Evolutionary conservation across 2,329 filamentous ascomycete species (phyloP).

Genomic region (Curvularia hawaiiensis): DNA sequence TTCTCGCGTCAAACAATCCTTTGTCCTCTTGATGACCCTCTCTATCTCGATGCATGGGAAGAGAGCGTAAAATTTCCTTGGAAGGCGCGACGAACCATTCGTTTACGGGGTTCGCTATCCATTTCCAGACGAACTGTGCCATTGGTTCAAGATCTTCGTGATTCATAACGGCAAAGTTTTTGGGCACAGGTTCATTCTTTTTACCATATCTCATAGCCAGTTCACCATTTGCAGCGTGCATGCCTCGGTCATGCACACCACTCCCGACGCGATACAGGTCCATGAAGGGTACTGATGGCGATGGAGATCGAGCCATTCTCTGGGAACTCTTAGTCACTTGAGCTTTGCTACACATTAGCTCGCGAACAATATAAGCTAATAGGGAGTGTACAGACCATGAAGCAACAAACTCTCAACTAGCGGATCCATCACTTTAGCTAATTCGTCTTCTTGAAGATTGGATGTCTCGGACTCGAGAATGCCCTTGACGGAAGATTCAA

Average conservation of each 20-base stretch:
- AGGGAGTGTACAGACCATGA: not conserved
- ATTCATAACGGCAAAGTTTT: not conserved
- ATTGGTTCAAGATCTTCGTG: not conserved
- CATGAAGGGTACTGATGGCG: not conserved
- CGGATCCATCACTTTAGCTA: not conserved
- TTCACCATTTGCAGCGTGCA: slow-evolving; percentile 11
- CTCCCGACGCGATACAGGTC: not conserved
- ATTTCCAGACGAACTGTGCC: not conserved
- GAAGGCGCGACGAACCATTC: not conserved
- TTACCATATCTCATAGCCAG: not conserved
- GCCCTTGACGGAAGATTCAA: not conserved
- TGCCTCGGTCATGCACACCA: not conserved
- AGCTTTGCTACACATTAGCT: not conserved
- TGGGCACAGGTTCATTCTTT: not conserved
- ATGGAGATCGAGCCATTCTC: not conserved
- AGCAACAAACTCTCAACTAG: not conserved
- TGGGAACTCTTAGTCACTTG: not conserved
- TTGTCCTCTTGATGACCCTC: not conserved
- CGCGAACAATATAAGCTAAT: not conserved
- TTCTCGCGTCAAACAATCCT: not conserved
- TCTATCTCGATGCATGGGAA: not conserved
- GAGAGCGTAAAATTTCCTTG: not conserved
- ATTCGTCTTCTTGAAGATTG: not conserved
- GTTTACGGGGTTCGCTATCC: not conserved
- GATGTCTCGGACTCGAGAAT: not conserved